These are phyloP conservation scores for Solanum aculeatissimum DNA, from an alignment of 305 asterid genomes.

Conservation along the genomic window DNA sequence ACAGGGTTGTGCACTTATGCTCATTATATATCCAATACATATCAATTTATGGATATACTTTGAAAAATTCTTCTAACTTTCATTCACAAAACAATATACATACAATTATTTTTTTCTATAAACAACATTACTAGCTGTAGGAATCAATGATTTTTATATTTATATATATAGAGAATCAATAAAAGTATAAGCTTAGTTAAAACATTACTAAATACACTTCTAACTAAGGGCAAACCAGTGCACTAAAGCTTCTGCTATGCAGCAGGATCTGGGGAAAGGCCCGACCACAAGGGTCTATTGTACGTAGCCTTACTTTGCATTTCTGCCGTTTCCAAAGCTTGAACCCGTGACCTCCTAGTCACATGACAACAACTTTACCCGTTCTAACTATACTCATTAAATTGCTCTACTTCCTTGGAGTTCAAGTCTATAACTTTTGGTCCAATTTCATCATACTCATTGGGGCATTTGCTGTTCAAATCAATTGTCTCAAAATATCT, in stretches of 20 bases:
- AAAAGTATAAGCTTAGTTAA: background rate
- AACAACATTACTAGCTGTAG: background rate
- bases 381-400: constrained; percentile 15
- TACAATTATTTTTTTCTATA: background rate
- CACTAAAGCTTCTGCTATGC: too few species aligned
- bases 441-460: constrained; percentile 28
- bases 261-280: too few species aligned
- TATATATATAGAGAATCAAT: background rate
- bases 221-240: too few species aligned
- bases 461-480: constrained; percentile 38
- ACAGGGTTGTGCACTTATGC: background rate
- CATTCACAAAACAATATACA: constrained; percentile 7
- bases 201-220: constrained; percentile 1
- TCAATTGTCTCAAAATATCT: constrained; percentile 31
- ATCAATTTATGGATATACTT: background rate
- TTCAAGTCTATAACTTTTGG: constrained; percentile 48
- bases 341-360: too few species aligned
- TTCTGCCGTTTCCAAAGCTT: too few species aligned
- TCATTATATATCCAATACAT: background rate
- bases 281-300: too few species aligned
- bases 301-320: too few species aligned
- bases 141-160: background rate
- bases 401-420: constrained; percentile 24
- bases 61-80: background rate
- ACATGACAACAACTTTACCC: too few species aligned